Conservation (phyloP, 768 basidiomycete species). For the Aureoboletus auriporus region DNA sequence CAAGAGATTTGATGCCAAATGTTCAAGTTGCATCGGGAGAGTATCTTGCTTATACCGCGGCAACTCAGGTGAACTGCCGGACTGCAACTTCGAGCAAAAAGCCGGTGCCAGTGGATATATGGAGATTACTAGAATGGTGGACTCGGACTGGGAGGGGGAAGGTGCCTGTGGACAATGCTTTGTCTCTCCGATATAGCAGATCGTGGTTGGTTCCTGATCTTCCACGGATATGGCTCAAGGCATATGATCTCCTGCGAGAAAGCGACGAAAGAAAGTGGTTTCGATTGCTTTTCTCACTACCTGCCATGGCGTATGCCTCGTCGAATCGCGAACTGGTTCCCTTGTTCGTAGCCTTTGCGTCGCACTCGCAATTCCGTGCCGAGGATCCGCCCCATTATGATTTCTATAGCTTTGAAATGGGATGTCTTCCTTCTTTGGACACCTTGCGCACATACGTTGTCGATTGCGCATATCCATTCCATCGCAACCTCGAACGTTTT, state of each 20-base stretch:
- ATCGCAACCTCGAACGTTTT: neutral
- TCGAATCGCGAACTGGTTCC: conserved; percentile 10
- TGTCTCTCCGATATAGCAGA: conserved; percentile 15
- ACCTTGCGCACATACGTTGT: neutral
- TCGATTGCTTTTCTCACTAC: conserved; percentile 25
- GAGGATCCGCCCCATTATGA: conserved; percentile 6
- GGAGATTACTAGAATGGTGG: conserved; percentile 1
- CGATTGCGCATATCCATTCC: neutral
- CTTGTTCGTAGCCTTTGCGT: conserved; percentile 28
- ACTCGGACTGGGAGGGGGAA: too few species aligned
- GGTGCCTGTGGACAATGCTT: neutral
- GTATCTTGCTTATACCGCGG: conserved; percentile 3
- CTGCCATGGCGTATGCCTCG: conserved; percentile 26
- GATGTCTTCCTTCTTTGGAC: neutral
- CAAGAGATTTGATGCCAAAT: conserved; percentile 3
- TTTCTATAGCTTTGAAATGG: neutral
- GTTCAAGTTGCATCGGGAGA: neutral
- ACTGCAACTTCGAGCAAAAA: neutral
- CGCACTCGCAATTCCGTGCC: conserved; percentile 1
- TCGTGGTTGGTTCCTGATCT: conserved; percentile 1
- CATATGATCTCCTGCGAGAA: conserved; percentile 22
- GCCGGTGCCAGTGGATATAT: neutral
- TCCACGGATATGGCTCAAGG: conserved; percentile 19
- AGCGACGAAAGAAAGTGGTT: conserved; percentile 6
- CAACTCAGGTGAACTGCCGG: neutral